Percentiles rank a stretch among this genome's conserved stretches.
Evolutionary conservation across 306 rosid species (phyloP).

Genomic region (Gynostemma pentaphyllum): DNA sequence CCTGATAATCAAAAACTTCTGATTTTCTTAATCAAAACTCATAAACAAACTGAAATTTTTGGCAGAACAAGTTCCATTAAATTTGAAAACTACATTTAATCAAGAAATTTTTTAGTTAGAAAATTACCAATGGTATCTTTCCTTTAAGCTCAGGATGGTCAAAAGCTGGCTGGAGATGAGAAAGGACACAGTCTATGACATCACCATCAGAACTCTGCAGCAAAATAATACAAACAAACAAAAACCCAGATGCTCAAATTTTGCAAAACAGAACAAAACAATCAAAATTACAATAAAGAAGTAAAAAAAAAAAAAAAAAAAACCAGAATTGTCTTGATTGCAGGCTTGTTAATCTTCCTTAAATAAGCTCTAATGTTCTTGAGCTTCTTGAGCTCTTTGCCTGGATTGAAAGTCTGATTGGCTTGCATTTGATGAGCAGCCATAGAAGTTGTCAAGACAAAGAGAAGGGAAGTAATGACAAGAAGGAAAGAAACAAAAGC

Average conservation of each 20-base stretch:
- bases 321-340: conserved; percentile 77
- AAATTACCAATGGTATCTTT: conserved; percentile 59
- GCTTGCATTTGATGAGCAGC: conserved; percentile 19
- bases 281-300: neutral
- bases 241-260: neutral
- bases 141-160: conserved; percentile 85
- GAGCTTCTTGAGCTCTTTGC: conserved; percentile 39
- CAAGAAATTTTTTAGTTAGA: neutral
- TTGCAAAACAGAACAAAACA: conserved; percentile 6
- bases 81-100: neutral
- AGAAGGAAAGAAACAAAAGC: conserved; percentile 50
- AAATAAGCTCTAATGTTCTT: conserved; percentile 45
- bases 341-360: conserved; percentile 60
- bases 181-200: conserved; percentile 68
- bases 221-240: neutral
- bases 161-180: conserved; percentile 93
- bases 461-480: conserved; percentile 26
- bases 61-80: neutral
- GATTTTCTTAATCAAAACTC: neutral
- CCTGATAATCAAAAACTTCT: conserved; percentile 29
- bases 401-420: conserved; percentile 54
- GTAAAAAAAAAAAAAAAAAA: conserved; percentile 11
- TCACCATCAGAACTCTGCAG: conserved; percentile 59
- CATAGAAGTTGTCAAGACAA: conserved; percentile 42
- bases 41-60: neutral